Conservation (phyloP, 768 basidiomycete genomes). For the Lepiota subincarnata region DNA sequence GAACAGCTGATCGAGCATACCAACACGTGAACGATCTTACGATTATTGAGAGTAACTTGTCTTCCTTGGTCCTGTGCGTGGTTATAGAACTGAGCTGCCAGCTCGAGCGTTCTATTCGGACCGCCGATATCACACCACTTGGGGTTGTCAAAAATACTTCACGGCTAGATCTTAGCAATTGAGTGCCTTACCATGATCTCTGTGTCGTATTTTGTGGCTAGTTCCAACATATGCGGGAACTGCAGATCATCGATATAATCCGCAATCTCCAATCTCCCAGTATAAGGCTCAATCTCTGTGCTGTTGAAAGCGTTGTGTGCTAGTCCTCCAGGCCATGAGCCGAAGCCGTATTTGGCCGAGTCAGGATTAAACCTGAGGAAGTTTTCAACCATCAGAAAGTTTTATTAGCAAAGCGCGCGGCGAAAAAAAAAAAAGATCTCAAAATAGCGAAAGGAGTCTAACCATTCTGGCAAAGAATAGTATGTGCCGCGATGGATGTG, state of each 20-base stretch:
- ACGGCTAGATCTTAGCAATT: too few species aligned
- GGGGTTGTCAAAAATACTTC: too few species aligned
- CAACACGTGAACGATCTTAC: slow-evolving; percentile 15
- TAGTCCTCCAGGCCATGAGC: slow-evolving; percentile 48
- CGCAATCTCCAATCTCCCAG: slow-evolving; percentile 42
- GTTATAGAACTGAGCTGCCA: slow-evolving; percentile 44
- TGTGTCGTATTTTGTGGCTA: slow-evolving; percentile 42
- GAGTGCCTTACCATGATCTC: slow-evolving; percentile 45
- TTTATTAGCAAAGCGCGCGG: background rate
- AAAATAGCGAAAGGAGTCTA: background rate
- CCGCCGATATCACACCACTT: slow-evolving; percentile 60
- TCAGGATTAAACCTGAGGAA: slow-evolving; percentile 50
- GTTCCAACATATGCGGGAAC: slow-evolving; percentile 46
- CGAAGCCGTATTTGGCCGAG: slow-evolving; percentile 46
- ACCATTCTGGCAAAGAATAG: slow-evolving; percentile 56
- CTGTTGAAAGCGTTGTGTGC: slow-evolving; percentile 48
- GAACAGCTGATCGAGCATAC: background rate
- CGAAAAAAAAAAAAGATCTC: background rate
- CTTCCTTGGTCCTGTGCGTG: slow-evolving; percentile 33
- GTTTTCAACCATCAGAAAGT: too few species aligned
- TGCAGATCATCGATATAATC: slow-evolving; percentile 52
- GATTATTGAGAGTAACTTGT: slow-evolving; percentile 42
- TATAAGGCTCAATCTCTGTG: slow-evolving; percentile 49
- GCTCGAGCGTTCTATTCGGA: slow-evolving; percentile 40
- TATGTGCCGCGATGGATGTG: slow-evolving; percentile 54